Conservation (phyloP, 148 eudicot genomes). For the Spergularia marina region DNA sequence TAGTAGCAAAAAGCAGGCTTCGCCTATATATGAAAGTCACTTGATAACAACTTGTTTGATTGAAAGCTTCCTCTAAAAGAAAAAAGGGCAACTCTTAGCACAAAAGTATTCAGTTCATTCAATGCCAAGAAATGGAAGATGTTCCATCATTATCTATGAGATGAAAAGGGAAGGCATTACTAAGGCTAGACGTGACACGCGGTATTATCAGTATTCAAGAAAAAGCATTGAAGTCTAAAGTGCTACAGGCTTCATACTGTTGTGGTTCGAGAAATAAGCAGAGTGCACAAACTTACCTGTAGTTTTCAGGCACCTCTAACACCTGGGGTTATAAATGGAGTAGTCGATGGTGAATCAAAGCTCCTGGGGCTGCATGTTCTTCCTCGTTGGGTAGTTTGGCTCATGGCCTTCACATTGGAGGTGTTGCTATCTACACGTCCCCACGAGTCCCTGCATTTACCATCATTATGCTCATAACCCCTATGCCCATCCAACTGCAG, state of each 20-base stretch:
- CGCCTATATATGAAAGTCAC: slow-evolving; percentile 11
- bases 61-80: neutral
- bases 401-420: slow-evolving; percentile 17
- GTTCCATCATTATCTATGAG: neutral
- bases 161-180: neutral
- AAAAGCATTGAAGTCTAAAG: neutral
- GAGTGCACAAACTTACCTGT: slow-evolving; percentile 19
- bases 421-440: slow-evolving; percentile 23
- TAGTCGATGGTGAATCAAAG: slow-evolving; percentile 33
- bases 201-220: neutral
- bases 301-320: slow-evolving; percentile 28
- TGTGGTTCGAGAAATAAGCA: neutral
- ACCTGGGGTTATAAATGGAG: slow-evolving; percentile 30
- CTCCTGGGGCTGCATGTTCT: slow-evolving; percentile 35
- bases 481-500: slow-evolving; percentile 28
- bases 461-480: slow-evolving; percentile 22
- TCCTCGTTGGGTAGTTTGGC: slow-evolving; percentile 32
- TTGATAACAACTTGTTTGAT: slow-evolving; percentile 7
- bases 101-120: slow-evolving; percentile 3
- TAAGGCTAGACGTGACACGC: neutral
- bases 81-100: neutral
- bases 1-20: neutral
- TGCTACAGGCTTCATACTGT: neutral
- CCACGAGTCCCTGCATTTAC: slow-evolving; percentile 22
- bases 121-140: slow-evolving; percentile 16